These are phyloP conservation scores for Pyrenochaeta sp. DNA, from an alignment of 2,329 filamentous ascomycete species.

Conservation along the genomic window DNA sequence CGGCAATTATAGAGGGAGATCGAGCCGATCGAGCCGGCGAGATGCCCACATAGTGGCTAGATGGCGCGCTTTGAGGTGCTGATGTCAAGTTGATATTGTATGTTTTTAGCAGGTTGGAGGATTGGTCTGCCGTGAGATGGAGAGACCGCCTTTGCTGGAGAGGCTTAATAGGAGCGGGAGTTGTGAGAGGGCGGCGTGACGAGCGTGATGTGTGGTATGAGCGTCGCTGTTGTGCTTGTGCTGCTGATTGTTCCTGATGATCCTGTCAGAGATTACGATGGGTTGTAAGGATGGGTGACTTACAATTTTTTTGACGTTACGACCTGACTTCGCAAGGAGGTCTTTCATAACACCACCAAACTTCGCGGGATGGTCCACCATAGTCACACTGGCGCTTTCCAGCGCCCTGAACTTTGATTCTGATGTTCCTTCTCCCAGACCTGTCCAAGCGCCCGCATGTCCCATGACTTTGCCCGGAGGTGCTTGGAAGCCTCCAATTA, in stretches of 20 bases:
- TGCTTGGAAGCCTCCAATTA: slow-evolving; percentile 73
- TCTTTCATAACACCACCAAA: slow-evolving; percentile 74
- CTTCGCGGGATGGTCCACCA: slow-evolving; percentile 79
- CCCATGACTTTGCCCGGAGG: slow-evolving; percentile 75
- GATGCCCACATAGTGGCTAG: slow-evolving; percentile 66
- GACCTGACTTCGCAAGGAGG: slow-evolving; percentile 60
- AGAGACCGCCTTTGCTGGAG: slow-evolving; percentile 59
- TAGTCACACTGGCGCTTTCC: slow-evolving; percentile 70
- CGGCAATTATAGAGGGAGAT: slow-evolving; percentile 70
- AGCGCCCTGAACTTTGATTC: slow-evolving; percentile 72
- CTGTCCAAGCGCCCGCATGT: slow-evolving; percentile 77
- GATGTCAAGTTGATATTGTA: slow-evolving; percentile 58
- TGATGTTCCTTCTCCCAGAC: slow-evolving; percentile 71
- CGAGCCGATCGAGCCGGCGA: slow-evolving; percentile 70
- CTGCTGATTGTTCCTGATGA: slow-evolving; percentile 43
- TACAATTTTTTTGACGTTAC: slow-evolving; percentile 52
- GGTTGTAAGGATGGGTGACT: slow-evolving; percentile 9
- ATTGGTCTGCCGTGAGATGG: slow-evolving; percentile 63
- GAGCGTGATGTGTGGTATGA: slow-evolving; percentile 52
- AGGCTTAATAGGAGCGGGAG: slow-evolving; percentile 1
- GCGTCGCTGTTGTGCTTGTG: slow-evolving; percentile 58
- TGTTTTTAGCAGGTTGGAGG: slow-evolving; percentile 64
- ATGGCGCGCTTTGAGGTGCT: slow-evolving; percentile 41
- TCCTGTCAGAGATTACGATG: slow-evolving; percentile 1
- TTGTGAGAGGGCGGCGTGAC: slow-evolving; percentile 22